Conservation (phyloP, 495 filamentous ascomycete genomes). For the Penicillium cosmopolitanum region DNA sequence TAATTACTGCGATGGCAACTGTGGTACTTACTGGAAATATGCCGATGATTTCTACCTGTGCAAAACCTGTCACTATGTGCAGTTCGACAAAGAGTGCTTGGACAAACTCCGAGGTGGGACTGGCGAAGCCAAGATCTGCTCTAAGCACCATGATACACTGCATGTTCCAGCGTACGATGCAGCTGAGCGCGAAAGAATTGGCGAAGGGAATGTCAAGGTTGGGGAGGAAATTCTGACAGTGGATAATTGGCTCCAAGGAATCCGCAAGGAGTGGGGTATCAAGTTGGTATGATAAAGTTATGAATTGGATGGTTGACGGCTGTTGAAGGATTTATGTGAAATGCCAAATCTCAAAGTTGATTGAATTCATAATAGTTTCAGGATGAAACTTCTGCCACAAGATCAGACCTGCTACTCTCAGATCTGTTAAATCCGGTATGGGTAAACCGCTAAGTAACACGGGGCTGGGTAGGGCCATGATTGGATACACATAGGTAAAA, state of each 20-base stretch:
- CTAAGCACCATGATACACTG: slow-evolving; percentile 41
- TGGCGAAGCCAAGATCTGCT: slow-evolving; percentile 33
- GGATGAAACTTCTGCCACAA: too few species aligned
- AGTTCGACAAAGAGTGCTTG: slow-evolving; percentile 23
- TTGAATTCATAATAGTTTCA: too few species aligned
- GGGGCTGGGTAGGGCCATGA: too few species aligned
- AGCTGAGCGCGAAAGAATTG: slow-evolving; percentile 14
- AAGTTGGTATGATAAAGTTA: not conserved
- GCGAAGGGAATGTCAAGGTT: slow-evolving; percentile 33
- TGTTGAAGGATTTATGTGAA: not conserved
- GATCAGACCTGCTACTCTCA: too few species aligned
- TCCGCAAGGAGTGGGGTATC: slow-evolving; percentile 15
- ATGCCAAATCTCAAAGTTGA: not conserved
- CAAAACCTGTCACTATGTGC: slow-evolving; percentile 39
- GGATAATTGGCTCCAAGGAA: slow-evolving; percentile 35
- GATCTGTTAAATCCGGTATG: too few species aligned
- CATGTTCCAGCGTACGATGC: slow-evolving; percentile 40
- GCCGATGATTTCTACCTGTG: slow-evolving; percentile 38
- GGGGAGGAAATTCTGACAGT: slow-evolving; percentile 36
- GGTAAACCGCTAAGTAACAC: too few species aligned
- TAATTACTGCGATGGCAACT: slow-evolving; percentile 29
- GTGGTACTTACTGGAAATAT: slow-evolving; percentile 25
- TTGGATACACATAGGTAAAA: too few species aligned
- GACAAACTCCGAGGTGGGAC: slow-evolving; percentile 29
- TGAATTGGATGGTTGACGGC: not conserved